These are phyloP conservation scores for Pythium scleroteichum DNA, from an alignment of 352 stramenopile species.

Conservation along the genomic window DNA sequence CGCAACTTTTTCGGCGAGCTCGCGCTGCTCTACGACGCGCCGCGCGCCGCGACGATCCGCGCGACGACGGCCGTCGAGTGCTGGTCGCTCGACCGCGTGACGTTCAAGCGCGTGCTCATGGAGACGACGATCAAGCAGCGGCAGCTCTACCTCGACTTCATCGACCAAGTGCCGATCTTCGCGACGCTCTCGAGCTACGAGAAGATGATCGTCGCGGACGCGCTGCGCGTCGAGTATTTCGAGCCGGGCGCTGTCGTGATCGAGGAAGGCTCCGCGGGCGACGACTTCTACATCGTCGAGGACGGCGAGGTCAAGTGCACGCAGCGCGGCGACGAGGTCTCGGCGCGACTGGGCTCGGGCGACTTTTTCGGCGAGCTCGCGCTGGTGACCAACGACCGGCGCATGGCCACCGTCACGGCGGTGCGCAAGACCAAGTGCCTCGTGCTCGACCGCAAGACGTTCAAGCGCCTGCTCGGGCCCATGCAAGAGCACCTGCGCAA, in stretches of 20 bases:
- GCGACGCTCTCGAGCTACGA: conserved; percentile 72
- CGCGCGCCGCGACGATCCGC: conserved; percentile 84
- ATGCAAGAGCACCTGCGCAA: conserved; percentile 89
- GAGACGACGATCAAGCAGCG: conserved; percentile 66
- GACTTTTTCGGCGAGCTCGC: conserved; percentile 87
- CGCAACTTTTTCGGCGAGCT: conserved; percentile 92
- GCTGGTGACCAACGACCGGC: conserved; percentile 83
- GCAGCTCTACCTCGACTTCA: conserved; percentile 57
- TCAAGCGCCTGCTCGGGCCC: conserved; percentile 84
- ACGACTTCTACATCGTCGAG: conserved; percentile 85
- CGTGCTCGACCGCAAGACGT: conserved; percentile 87
- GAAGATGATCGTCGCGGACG: conserved; percentile 73
- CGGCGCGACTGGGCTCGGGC: conserved; percentile 51
- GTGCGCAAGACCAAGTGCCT: conserved; percentile 82
- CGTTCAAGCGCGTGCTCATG: conserved; percentile 75
- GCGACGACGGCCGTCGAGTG: conserved; percentile 67
- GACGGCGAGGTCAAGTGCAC: conserved; percentile 71
- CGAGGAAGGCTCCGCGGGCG: conserved; percentile 47
- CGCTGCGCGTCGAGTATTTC: conserved; percentile 59
- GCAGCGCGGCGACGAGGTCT: conserved; percentile 55
- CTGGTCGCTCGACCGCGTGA: conserved; percentile 86
- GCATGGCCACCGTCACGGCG: conserved; percentile 89
- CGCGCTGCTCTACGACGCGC: conserved; percentile 92
- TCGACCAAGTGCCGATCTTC: conserved; percentile 73
- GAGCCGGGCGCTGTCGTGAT: conserved; percentile 47